Conservation (phyloP, 257 asterid species). For the Solanum sitiens region DNA sequence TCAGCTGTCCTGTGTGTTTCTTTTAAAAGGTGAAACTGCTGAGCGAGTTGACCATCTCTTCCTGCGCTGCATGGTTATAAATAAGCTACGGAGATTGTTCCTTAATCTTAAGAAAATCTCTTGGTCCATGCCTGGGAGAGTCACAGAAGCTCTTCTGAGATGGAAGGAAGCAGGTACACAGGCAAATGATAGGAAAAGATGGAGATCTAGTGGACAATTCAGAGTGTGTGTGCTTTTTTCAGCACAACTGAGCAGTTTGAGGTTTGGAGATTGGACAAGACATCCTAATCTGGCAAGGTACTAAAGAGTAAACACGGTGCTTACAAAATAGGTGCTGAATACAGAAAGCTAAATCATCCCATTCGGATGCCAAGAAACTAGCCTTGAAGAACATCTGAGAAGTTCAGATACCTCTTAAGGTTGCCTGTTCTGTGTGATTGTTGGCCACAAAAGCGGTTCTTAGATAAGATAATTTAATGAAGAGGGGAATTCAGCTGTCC, state of each 20-base stretch:
- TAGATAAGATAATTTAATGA: neutral
- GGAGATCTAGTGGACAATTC: neutral
- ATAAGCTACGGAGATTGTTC: neutral
- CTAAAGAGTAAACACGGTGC: neutral
- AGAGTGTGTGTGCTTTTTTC: neutral
- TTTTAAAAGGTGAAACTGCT: neutral
- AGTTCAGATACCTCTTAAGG: neutral
- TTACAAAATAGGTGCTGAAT: neutral
- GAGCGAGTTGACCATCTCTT: neutral
- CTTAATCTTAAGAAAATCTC: neutral
- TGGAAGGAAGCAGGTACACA: neutral
- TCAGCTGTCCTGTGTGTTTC: neutral
- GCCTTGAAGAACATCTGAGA: neutral
- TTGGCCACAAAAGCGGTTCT: neutral
- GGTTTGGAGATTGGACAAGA: neutral
- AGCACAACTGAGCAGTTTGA: neutral
- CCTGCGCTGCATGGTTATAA: neutral
- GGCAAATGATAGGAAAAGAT: neutral
- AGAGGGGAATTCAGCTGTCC: neutral
- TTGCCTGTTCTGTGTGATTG: neutral
- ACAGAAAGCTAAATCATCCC: neutral
- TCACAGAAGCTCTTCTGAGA: neutral
- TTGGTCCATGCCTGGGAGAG: neutral
- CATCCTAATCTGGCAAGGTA: neutral
- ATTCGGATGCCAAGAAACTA: neutral